Evolutionary conservation across 2,329 filamentous ascomycete species (phyloP).

Genomic region (Cylindrodendrum hubeiense): DNA sequence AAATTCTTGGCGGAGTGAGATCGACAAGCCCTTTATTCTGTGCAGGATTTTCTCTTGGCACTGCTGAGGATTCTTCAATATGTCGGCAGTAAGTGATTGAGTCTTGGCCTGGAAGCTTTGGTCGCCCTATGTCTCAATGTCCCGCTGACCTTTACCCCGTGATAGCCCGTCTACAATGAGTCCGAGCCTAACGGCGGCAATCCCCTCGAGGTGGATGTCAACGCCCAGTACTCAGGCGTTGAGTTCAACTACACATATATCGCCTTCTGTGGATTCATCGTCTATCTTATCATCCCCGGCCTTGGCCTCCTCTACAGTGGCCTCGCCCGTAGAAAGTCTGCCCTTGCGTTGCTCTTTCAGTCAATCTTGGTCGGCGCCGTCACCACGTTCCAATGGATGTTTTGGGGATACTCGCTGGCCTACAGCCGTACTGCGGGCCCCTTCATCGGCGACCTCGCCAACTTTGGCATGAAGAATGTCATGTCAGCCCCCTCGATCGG

Average conservation of each 20-base stretch:
- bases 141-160: neutral
- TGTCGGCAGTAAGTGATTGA: constrained; percentile 18
- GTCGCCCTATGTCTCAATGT: neutral
- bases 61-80: neutral
- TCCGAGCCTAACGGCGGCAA: constrained; percentile 29
- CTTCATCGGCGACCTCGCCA: constrained; percentile 50
- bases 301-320: constrained; percentile 53
- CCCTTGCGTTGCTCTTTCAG: constrained; percentile 59
- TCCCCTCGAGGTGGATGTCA: constrained; percentile 27
- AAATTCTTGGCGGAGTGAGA: constrained; percentile 2
- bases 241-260: constrained; percentile 32
- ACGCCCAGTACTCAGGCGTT: constrained; percentile 26
- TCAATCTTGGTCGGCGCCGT: constrained; percentile 59
- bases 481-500: constrained; percentile 49
- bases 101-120: neutral
- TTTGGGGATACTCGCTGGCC: constrained; percentile 60
- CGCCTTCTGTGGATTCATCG: constrained; percentile 31
- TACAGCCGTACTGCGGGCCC: constrained; percentile 48
- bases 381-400: constrained; percentile 59
- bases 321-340: constrained; percentile 51
- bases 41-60: neutral
- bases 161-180: constrained; percentile 25
- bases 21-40: neutral
- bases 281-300: constrained; percentile 29
- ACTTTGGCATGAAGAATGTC: constrained; percentile 49